A percentile compares a stretch with the other conserved stretches of the same genome.
Conservation (phyloP, 768 basidiomycete species). For the Suillus paluster region DNA sequence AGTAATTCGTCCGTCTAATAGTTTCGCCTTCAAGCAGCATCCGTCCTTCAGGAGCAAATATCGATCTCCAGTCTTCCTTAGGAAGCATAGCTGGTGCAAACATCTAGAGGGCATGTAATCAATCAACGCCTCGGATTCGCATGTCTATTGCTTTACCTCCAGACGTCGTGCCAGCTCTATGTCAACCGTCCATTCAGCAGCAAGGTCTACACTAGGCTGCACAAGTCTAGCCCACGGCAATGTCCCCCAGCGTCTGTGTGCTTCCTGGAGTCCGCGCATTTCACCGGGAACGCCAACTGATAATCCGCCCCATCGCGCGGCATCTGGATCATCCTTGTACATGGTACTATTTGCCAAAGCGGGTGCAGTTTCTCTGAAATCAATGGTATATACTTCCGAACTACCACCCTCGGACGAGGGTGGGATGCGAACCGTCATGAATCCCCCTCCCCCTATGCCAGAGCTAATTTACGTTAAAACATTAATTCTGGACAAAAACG, state of each 20-base stretch:
- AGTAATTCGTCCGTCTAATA: slow-evolving; percentile 74
- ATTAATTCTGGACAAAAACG: slow-evolving; percentile 10
- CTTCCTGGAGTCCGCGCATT: slow-evolving; percentile 83
- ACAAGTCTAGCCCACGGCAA: slow-evolving; percentile 82
- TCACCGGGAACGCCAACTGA: slow-evolving; percentile 93
- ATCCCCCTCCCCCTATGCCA: slow-evolving; percentile 88
- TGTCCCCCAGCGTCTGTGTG: slow-evolving; percentile 81
- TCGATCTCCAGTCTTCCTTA: slow-evolving; percentile 74
- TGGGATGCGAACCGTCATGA: slow-evolving; percentile 83
- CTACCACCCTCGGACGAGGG: slow-evolving; percentile 42
- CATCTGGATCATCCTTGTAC: slow-evolving; percentile 61
- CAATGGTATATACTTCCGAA: slow-evolving; percentile 73
- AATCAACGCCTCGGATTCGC: slow-evolving; percentile 7
- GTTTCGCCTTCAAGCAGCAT: slow-evolving; percentile 76
- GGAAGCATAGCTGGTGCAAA: slow-evolving; percentile 61
- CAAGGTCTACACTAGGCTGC: slow-evolving; percentile 73
- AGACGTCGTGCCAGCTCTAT: slow-evolving; percentile 77
- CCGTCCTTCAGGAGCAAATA: slow-evolving; percentile 80
- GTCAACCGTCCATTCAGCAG: slow-evolving; percentile 80
- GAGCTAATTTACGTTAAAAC: slow-evolving; percentile 47
- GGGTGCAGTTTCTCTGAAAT: slow-evolving; percentile 91
- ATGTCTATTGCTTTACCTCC: slow-evolving; percentile 47
- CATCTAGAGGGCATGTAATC: slow-evolving; percentile 34
- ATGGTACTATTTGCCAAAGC: slow-evolving; percentile 73
- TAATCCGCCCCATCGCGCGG: slow-evolving; percentile 75